Evolutionary conservation across 768 basidiomycete species (phyloP).

Genomic region (Mrakia gelida): DNA sequence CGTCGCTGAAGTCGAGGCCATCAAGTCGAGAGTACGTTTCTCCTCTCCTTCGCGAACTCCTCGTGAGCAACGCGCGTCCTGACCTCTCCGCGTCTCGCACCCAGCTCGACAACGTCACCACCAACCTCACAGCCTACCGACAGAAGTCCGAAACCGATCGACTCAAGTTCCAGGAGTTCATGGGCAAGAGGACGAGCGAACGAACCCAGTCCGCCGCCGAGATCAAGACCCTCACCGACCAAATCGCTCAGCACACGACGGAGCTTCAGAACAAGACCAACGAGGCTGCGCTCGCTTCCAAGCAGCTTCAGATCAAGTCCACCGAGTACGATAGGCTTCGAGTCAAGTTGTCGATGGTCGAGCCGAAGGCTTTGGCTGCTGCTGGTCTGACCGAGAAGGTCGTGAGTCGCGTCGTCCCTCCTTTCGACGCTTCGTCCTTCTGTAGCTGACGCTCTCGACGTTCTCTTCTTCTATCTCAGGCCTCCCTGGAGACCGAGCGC

Average conservation of each 20-base stretch:
- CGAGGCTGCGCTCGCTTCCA: neutral
- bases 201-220: neutral
- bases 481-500: slow-evolving; percentile 9
- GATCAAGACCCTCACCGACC: slow-evolving; percentile 14
- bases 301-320: slow-evolving; percentile 9
- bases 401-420: neutral
- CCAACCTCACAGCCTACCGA: neutral
- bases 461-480: neutral
- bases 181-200: neutral
- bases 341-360: slow-evolving; percentile 13
- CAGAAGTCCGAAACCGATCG: slow-evolving; percentile 10
- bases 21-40: slow-evolving; percentile 3
- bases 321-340: slow-evolving; percentile 1
- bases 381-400: neutral
- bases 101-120: slow-evolving; percentile 4
- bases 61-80: too few relatives aligned
- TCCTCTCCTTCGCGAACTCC: neutral
- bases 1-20: neutral
- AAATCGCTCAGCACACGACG: neutral
- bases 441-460: neutral
- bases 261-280: slow-evolving; percentile 1
- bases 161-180: slow-evolving; percentile 15
- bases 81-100: neutral
- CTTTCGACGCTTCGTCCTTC: neutral
- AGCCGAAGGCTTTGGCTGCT: neutral